A percentile compares a stretch with the other conserved stretches of the same genome.
These are phyloP conservation scores for Neobulgaria alba DNA, from an alignment of 2,329 filamentous ascomycete genomes.

Conservation along the genomic window DNA sequence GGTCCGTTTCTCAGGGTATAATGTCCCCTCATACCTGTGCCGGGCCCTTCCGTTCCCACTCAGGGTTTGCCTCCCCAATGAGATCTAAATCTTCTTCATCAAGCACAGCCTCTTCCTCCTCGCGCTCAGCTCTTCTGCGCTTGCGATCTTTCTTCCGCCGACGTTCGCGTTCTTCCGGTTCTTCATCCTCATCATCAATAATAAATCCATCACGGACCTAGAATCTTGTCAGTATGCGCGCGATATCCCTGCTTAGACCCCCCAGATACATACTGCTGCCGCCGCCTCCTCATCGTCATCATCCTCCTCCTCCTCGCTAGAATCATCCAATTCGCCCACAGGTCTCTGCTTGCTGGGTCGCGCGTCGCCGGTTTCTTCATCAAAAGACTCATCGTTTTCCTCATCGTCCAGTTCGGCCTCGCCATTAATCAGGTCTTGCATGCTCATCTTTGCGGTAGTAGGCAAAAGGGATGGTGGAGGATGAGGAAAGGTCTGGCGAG, in stretches of 20 bases:
- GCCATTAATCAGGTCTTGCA: slow-evolving; percentile 72
- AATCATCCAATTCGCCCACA: slow-evolving; percentile 58
- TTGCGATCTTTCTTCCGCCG: slow-evolving; percentile 61
- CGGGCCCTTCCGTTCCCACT: slow-evolving; percentile 53
- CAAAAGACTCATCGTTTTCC: slow-evolving; percentile 71
- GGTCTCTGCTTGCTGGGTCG: slow-evolving; percentile 34
- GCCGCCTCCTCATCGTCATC: slow-evolving; percentile 86
- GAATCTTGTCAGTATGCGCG: slow-evolving; percentile 9
- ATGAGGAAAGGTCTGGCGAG: not conserved
- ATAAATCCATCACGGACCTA: slow-evolving; percentile 94
- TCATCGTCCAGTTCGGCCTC: slow-evolving; percentile 85
- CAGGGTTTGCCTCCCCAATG: slow-evolving; percentile 74
- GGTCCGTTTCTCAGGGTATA: not conserved
- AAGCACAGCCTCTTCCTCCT: slow-evolving; percentile 73
- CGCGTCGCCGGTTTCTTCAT: slow-evolving; percentile 63
- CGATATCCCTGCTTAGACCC: not conserved
- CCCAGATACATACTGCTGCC: slow-evolving; percentile 49
- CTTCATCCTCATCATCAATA: slow-evolving; percentile 79
- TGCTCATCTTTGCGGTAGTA: slow-evolving; percentile 45
- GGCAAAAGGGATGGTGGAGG: not conserved
- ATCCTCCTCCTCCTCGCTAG: slow-evolving; percentile 85
- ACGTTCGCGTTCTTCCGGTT: slow-evolving; percentile 49
- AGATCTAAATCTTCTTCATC: slow-evolving; percentile 95
- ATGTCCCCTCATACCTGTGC: slow-evolving; percentile 50
- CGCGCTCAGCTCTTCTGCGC: slow-evolving; percentile 67